Base-by-base conservation (phyloP, 306 rosid species). In the Mimosa pudica region DNA sequence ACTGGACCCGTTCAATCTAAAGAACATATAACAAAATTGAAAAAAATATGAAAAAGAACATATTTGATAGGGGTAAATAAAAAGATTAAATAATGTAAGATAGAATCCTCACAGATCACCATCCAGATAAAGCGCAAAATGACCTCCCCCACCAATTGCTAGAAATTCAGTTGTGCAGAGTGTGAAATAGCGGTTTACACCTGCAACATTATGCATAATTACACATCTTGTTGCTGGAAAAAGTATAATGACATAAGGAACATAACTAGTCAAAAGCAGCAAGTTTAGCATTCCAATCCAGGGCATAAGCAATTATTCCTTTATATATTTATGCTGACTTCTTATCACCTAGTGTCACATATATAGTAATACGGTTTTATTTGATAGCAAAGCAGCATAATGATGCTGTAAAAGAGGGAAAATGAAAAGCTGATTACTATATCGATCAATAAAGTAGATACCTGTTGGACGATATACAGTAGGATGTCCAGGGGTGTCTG, bases 61-160 rank as follows among this genome's bases (percentile, higher is more conserved):
- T 73, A 33, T 78, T 30, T 33, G 8, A 52, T 5, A 4, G 20
- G 10, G 6, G 24, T 33, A 18, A 5, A 41, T 68, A 68, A 42
- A 68, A 68, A 41, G 17, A 42, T 38, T 24, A 18, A n/a, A 71
- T n/a, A 4, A 74, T 48, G 20, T 18, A 60, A 64, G 66, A 41
- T 8, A 61, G 49, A 73, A 47, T 78, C 80, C 97, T 91, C 85
- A 94, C 98, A 94, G 88, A 82, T 94, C 98, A 73, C 89, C 87
- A 82, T 91, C 97, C 87, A 94, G 81, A 85, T 92, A 92, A 62
- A 92, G 90, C 0, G 98, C 97, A 70, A 92, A 92, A 88, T 92
- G 97, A 69, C 93, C 82, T 68, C 97, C 97, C 36, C 98, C 98
- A 17, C 98, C 98, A 47, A 92, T 73, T 71, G 98, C 97, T 62